phyloP scores from a whole-genome alignment of 1,284 basidiomycete species.

The Mycosarcoma mackinlayi region DNA sequence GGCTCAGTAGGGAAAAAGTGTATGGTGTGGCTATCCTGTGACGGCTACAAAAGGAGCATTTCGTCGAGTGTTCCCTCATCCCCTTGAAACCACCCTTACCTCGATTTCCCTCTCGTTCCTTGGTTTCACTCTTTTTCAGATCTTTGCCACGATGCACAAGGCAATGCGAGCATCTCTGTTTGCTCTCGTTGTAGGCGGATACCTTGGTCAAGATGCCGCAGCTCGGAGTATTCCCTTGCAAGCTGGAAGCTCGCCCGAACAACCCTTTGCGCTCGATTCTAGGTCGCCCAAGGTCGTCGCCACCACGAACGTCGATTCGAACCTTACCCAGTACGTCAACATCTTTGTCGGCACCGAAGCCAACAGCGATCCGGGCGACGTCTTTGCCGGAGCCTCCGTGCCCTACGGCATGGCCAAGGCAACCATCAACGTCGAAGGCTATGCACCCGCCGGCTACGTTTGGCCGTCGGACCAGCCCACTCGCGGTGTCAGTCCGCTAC shows the following conservation, averaged over 20 bases:
- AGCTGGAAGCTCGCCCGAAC: slow-evolving; percentile 13
- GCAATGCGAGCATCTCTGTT: not conserved
- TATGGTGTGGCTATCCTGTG: no score
- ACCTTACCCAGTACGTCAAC: slow-evolving; percentile 38
- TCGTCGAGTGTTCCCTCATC: no score
- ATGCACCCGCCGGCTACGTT: slow-evolving; percentile 58
- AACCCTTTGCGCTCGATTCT: slow-evolving; percentile 9
- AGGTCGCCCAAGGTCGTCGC: not conserved
- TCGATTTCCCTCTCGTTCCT: not conserved
- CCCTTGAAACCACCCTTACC: not conserved
- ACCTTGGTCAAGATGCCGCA: not conserved
- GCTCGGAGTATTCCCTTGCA: slow-evolving; percentile 9
- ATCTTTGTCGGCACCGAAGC: slow-evolving; percentile 46
- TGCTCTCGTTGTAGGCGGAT: slow-evolving; percentile 3
- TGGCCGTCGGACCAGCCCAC: slow-evolving; percentile 41
- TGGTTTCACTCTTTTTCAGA: not conserved
- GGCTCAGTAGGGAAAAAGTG: no score
- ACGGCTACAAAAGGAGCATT: no score
- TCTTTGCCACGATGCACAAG: slow-evolving; percentile 4
- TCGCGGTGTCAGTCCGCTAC: slow-evolving; percentile 55
- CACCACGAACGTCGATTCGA: slow-evolving; percentile 1
- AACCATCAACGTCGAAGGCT: slow-evolving; percentile 56
- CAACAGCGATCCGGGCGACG: slow-evolving; percentile 47
- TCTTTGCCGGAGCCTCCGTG: slow-evolving; percentile 54
- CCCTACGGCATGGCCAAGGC: slow-evolving; percentile 63